A percentile compares a stretch with the other conserved stretches of the same genome.
Conservation (phyloP, 2,329 filamentous ascomycete species). For the Rutstroemia sydowiana region DNA sequence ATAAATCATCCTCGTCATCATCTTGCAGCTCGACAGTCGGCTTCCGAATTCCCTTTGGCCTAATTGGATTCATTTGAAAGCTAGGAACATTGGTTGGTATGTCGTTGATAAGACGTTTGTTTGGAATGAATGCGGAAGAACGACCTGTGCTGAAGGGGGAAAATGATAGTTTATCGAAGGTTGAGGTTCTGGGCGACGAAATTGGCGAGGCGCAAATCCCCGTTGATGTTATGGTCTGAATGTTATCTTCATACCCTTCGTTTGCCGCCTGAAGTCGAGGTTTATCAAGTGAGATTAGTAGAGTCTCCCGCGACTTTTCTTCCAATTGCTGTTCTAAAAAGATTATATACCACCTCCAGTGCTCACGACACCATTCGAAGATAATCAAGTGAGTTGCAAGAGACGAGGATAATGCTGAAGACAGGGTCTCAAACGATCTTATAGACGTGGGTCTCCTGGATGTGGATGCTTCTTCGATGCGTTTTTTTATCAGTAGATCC, state of each 20-base stretch:
- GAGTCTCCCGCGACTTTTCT: constrained; percentile 1
- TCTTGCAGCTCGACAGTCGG: background rate
- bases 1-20: constrained; percentile 16
- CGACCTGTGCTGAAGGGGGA: constrained; percentile 1
- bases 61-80: background rate
- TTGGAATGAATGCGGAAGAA: background rate
- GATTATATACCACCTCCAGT: constrained; percentile 38
- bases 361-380: constrained; percentile 33
- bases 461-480: constrained; percentile 22
- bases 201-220: background rate
- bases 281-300: background rate
- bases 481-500: constrained; percentile 28
- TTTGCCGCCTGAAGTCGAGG: background rate
- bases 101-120: background rate
- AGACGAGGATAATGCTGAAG: constrained; percentile 18
- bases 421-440: constrained; percentile 7
- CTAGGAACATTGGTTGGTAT: background rate
- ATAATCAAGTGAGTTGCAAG: constrained; percentile 31
- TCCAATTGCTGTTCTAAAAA: constrained; percentile 26
- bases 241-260: background rate
- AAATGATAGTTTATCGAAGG: background rate
- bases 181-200: background rate
- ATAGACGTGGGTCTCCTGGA: background rate
- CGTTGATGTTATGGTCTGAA: background rate
- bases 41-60: background rate